Percentiles rank a stretch among this genome's conserved stretches.
Evolutionary conservation across 148 eudicot genomes (phyloP).

Genomic region (Polygonum aviculare): DNA sequence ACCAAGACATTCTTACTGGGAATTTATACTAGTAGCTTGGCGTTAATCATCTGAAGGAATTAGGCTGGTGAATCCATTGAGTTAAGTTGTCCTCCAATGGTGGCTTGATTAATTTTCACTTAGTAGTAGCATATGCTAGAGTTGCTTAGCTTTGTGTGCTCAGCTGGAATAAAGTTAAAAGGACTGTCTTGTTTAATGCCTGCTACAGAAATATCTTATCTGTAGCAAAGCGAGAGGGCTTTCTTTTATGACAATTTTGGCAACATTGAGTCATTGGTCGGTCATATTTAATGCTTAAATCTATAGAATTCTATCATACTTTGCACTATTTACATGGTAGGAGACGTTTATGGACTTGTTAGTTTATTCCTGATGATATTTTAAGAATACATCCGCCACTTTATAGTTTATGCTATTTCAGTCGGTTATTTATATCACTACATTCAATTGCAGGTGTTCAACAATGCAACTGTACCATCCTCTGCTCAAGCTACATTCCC

Average conservation of each 20-base stretch:
- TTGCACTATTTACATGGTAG: background rate
- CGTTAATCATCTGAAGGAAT: background rate
- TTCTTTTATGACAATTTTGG: background rate
- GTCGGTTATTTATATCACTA: background rate
- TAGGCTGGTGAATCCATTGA: background rate
- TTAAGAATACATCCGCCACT: background rate
- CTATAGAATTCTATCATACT: background rate
- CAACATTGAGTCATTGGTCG: background rate
- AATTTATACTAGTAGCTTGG: background rate
- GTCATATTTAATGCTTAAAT: background rate
- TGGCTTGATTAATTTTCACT: no score
- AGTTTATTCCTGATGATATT: background rate
- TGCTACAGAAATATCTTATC: background rate
- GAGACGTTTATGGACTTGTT: background rate
- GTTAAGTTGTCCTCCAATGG: no score
- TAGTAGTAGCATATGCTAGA: background rate
- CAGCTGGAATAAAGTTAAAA: background rate
- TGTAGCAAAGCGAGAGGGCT: background rate
- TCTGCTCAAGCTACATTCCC: conserved; percentile 89
- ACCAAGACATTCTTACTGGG: background rate
- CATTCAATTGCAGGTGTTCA: conserved; percentile 38
- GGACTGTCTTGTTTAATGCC: background rate
- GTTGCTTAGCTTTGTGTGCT: background rate
- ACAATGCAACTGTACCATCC: conserved; percentile 78
- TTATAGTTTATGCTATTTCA: background rate